phyloP scores from a whole-genome alignment of 2,329 filamentous ascomycete genomes.

The Epicoccum sorghinum region DNA sequence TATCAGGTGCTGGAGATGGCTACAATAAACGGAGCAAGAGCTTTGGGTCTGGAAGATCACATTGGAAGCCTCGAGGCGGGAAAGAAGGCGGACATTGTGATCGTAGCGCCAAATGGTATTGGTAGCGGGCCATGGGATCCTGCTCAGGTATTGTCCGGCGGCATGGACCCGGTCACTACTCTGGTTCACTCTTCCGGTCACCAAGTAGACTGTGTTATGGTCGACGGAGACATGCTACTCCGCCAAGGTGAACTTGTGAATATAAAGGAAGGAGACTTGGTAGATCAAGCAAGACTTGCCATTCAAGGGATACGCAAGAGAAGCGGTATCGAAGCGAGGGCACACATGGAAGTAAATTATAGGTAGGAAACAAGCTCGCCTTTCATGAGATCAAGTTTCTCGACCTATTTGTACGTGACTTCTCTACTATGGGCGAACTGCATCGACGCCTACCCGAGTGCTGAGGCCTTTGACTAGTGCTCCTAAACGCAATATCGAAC shows the following conservation, averaged over 20 bases:
- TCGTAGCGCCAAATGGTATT: slow-evolving; percentile 38
- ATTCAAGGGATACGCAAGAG: not conserved
- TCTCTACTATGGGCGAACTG: too few species aligned
- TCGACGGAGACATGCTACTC: not conserved
- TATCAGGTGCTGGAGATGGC: slow-evolving; percentile 30
- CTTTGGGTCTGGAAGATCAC: slow-evolving; percentile 41
- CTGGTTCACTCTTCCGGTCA: not conserved
- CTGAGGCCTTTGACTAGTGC: too few species aligned
- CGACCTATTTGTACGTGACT: too few species aligned
- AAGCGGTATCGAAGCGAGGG: slow-evolving; percentile 1
- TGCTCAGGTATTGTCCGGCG: not conserved
- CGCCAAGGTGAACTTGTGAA: not conserved
- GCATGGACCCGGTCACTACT: not conserved
- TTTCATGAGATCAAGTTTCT: too few species aligned
- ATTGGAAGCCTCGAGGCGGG: slow-evolving; percentile 51
- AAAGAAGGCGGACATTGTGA: slow-evolving; percentile 53
- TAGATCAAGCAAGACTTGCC: not conserved
- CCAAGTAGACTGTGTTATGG: not conserved
- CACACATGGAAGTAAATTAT: not conserved
- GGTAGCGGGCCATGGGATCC: not conserved
- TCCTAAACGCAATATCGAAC: too few species aligned
- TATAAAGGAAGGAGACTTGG: not conserved
- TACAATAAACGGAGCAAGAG: slow-evolving; percentile 34
- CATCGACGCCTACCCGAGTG: too few species aligned
- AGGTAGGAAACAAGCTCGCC: not conserved